phyloP scores from a whole-genome alignment of 352 stramenopile species.

The Phytopythium mirpurense region DNA sequence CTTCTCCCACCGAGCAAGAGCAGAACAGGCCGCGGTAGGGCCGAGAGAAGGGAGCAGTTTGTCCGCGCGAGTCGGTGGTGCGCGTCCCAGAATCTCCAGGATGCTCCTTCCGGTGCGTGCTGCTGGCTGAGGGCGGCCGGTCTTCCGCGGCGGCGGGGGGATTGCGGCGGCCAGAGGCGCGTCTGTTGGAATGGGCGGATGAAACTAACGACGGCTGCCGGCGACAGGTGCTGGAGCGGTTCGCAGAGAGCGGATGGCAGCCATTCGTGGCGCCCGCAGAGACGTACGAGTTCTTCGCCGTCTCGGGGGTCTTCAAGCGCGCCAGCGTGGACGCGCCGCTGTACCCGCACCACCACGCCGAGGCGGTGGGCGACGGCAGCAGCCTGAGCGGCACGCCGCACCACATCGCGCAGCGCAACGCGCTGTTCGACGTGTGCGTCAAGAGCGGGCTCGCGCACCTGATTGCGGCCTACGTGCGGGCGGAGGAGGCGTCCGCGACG shows the following conservation, averaged over 20 bases:
- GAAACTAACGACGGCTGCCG: background rate
- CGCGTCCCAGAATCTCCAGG: slow-evolving; percentile 9
- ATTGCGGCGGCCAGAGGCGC: background rate
- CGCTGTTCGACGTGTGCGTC: slow-evolving; percentile 75
- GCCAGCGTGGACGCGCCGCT: slow-evolving; percentile 56
- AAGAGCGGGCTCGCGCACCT: slow-evolving; percentile 63
- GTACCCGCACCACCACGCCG: slow-evolving; percentile 19
- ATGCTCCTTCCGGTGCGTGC: slow-evolving; percentile 37
- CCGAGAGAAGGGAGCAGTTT: too few relatives aligned
- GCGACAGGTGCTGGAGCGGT: slow-evolving; percentile 63
- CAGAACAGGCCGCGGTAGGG: too few relatives aligned
- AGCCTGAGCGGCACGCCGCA: slow-evolving; percentile 13
- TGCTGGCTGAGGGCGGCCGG: background rate
- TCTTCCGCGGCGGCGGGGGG: background rate
- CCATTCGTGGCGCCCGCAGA: slow-evolving; percentile 74
- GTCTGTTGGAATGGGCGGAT: background rate
- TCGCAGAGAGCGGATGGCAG: slow-evolving; percentile 74
- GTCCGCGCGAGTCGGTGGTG: too few relatives aligned
- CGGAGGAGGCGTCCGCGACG: slow-evolving; percentile 17
- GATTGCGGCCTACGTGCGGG: slow-evolving; percentile 67
- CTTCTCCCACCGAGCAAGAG: too few relatives aligned
- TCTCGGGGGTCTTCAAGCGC: slow-evolving; percentile 67
- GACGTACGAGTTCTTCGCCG: slow-evolving; percentile 84
- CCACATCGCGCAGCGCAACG: slow-evolving; percentile 53
- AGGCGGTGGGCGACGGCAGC: slow-evolving; percentile 15